Evolutionary conservation across 352 stramenopile genomes (phyloP).

Genomic region (Pythium pectinolyticum): DNA sequence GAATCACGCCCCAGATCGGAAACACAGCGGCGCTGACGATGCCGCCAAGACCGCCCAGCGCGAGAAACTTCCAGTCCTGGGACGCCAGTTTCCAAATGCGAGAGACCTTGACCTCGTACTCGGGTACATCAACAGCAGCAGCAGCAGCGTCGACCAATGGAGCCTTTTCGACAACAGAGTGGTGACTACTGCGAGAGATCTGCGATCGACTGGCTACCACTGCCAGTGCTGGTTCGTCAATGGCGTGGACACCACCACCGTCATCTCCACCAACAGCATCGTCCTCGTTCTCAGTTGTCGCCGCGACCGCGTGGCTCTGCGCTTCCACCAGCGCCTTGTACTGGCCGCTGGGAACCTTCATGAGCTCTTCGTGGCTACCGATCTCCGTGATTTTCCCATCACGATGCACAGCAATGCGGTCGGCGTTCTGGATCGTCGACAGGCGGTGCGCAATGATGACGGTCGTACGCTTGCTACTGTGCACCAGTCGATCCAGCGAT

Average conservation of each 20-base stretch:
- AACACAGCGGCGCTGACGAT: constrained; percentile 49
- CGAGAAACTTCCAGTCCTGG: constrained; percentile 48
- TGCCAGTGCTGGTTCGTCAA: too few relatives aligned
- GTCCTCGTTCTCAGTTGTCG: background rate
- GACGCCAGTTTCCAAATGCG: constrained; percentile 53
- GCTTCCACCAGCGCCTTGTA: constrained; percentile 49
- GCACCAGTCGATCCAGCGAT: constrained; percentile 64
- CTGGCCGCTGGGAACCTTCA: constrained; percentile 48
- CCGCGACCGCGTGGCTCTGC: constrained; percentile 21
- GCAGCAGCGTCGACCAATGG: background rate
- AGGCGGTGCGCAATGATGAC: constrained; percentile 94
- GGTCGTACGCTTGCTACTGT: constrained; percentile 69
- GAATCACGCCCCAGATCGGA: constrained; percentile 46
- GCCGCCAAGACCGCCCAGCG: constrained; percentile 37
- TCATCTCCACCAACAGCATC: background rate
- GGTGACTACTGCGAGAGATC: background rate
- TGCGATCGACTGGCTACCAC: too few relatives aligned
- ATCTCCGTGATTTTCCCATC: constrained; percentile 90
- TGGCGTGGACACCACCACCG: background rate
- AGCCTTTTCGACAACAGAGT: background rate
- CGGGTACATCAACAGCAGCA: background rate
- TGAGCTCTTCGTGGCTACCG: constrained; percentile 92
- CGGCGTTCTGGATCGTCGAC: constrained; percentile 92
- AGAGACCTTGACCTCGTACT: constrained; percentile 1
- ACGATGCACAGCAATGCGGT: constrained; percentile 95